A percentile compares a stretch with the other conserved stretches of the same genome.
phyloP scores from a whole-genome alignment of 192 early-diverging fungal genomes.

The Backusella psychrophila region DNA sequence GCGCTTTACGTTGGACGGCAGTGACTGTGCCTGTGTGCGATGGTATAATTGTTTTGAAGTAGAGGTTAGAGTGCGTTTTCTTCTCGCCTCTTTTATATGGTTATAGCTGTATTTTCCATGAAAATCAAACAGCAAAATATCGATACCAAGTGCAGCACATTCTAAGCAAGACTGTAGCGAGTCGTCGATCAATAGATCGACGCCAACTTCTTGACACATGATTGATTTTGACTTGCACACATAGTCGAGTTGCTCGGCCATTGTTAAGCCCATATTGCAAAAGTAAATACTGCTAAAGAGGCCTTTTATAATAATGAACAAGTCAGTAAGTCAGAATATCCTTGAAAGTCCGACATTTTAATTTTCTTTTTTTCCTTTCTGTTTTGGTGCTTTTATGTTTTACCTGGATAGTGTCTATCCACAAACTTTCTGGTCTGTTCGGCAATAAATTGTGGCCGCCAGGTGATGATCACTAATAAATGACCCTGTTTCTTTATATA shows the following conservation, averaged over 20 bases:
- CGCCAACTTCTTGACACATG: constrained; percentile 53
- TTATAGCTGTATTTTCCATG: constrained; percentile 50
- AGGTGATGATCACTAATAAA: constrained; percentile 55
- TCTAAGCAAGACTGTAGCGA: constrained; percentile 48
- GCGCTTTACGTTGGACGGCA: constrained; percentile 39
- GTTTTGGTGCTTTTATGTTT: constrained; percentile 11
- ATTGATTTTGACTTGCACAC: constrained; percentile 54
- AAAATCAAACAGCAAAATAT: constrained; percentile 55
- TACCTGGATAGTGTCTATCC: constrained; percentile 50
- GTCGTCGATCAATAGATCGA: constrained; percentile 56
- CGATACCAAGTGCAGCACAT: constrained; percentile 49
- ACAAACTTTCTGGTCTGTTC: constrained; percentile 57
- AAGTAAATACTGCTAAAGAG: constrained; percentile 63
- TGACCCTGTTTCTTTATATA: constrained; percentile 51
- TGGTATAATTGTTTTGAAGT: constrained; percentile 31
- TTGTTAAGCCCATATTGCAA: constrained; percentile 52
- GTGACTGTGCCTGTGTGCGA: not conserved
- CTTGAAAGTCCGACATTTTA: not conserved
- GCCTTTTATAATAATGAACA: constrained; percentile 23
- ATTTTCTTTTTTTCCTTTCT: not conserved
- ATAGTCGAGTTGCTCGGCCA: constrained; percentile 46
- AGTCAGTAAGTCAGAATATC: not conserved
- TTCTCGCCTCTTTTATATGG: constrained; percentile 15
- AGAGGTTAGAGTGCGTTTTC: not conserved
- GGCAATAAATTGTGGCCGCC: constrained; percentile 56